Percentiles rank a stretch among this genome's conserved stretches.
phyloP scores from a whole-genome alignment of 2,329 filamentous ascomycete species.

The Epichloe hybrida region DNA sequence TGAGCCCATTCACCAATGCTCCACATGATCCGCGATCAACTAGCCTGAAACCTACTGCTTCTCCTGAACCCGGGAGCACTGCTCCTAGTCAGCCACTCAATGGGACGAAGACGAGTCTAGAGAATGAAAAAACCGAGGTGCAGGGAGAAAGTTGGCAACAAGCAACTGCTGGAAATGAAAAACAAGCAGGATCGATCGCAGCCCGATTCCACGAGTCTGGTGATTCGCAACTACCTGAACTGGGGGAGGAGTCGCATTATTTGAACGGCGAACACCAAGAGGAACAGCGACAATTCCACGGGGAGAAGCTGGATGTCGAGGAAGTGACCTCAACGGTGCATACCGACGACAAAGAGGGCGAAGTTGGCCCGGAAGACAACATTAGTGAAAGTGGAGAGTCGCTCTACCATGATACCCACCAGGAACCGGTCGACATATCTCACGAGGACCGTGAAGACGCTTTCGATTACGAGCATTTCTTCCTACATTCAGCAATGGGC shows the following conservation, averaged over 20 bases:
- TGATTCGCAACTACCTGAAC: not conserved
- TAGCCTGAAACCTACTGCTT: slow-evolving; percentile 8
- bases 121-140: not conserved
- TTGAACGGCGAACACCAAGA: not conserved
- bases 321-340: slow-evolving; percentile 1
- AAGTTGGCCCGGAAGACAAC: slow-evolving; percentile 10
- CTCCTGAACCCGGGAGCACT: slow-evolving; percentile 7
- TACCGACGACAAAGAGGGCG: slow-evolving; percentile 13
- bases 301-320: not conserved
- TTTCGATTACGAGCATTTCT: slow-evolving; percentile 95
- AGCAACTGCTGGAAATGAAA: slow-evolving; percentile 5
- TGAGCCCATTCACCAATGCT: slow-evolving; percentile 67
- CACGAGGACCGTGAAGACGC: slow-evolving; percentile 91
- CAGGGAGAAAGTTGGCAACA: not conserved
- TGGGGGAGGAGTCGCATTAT: not conserved
- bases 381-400: slow-evolving; percentile 52
- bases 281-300: not conserved
- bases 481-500: slow-evolving; percentile 83
- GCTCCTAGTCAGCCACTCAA: not conserved
- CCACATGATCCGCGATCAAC: slow-evolving; percentile 18
- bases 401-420: slow-evolving; percentile 47
- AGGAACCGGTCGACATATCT: slow-evolving; percentile 43
- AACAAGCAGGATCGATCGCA: not conserved
- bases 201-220: not conserved
- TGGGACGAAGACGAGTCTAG: not conserved